Evolutionary conservation across 352 stramenopile species (phyloP).

Genomic region (Globisporangium acanthophoron): DNA sequence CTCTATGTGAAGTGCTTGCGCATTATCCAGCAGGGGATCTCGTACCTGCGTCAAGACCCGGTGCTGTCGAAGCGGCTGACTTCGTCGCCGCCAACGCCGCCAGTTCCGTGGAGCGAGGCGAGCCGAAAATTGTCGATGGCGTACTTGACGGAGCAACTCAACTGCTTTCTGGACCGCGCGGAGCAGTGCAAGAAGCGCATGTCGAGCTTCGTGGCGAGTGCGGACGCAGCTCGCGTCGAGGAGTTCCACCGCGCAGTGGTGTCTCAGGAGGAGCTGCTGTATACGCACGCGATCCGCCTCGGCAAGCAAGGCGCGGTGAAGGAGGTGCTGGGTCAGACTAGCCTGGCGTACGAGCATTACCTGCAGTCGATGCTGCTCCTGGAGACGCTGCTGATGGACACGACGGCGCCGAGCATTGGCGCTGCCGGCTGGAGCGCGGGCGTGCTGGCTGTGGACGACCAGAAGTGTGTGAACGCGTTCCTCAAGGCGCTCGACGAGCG

Average conservation of each 20-base stretch:
- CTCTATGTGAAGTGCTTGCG: slow-evolving; percentile 69
- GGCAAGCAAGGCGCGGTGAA: slow-evolving; percentile 61
- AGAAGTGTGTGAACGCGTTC: slow-evolving; percentile 47
- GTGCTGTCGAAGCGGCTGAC: slow-evolving; percentile 18
- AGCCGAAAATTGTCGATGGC: slow-evolving; percentile 59
- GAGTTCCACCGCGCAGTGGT: slow-evolving; percentile 23
- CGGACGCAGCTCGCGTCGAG: slow-evolving; percentile 5
- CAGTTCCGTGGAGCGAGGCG: slow-evolving; percentile 29
- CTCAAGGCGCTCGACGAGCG: slow-evolving; percentile 43
- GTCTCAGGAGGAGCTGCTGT: slow-evolving; percentile 58
- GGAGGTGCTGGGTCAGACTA: slow-evolving; percentile 60
- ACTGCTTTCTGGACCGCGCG: slow-evolving; percentile 49
- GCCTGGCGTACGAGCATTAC: slow-evolving; percentile 50
- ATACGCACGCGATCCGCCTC: slow-evolving; percentile 53
- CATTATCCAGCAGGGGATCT: slow-evolving; percentile 51
- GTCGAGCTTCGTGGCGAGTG: slow-evolving; percentile 15
- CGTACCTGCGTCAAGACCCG: slow-evolving; percentile 57
- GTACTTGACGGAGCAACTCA: slow-evolving; percentile 58
- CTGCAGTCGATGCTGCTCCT: slow-evolving; percentile 51
- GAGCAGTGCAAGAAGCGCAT: slow-evolving; percentile 62
- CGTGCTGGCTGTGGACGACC: slow-evolving; percentile 34
- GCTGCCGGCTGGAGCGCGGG: neutral
- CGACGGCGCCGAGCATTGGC: slow-evolving; percentile 8
- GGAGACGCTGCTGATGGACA: slow-evolving; percentile 58
- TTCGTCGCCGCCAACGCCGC: slow-evolving; percentile 16